phyloP scores from a whole-genome alignment of 169 alveolate genomes.

The Plasmodium billcollinsi region DNA sequence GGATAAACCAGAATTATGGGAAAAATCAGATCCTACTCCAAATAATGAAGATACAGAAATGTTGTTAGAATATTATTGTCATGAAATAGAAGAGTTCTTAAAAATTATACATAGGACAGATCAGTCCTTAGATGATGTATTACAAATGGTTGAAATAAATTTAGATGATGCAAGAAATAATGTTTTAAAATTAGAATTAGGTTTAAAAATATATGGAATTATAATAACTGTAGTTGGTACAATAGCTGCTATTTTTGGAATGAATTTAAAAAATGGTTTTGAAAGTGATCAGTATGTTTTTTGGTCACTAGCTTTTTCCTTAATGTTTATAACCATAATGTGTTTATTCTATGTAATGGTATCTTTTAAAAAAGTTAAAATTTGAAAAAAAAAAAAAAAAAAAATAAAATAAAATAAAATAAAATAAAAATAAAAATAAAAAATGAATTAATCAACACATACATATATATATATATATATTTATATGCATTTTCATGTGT shows the following conservation, averaged over 20 bases:
- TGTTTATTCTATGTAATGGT: conserved; percentile 54
- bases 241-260: conserved; percentile 87
- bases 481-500: conserved; percentile 5
- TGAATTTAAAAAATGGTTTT: conserved; percentile 86
- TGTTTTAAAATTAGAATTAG: conserved; percentile 86
- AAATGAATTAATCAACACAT: neutral
- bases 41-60: conserved; percentile 84
- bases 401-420: neutral
- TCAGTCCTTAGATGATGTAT: conserved; percentile 87
- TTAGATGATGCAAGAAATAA: conserved; percentile 86
- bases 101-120: conserved; percentile 80
- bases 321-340: conserved; percentile 78
- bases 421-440: neutral
- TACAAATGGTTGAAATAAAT: conserved; percentile 87
- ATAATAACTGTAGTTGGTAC: conserved; percentile 86
- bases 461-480: conserved; percentile 1
- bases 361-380: conserved; percentile 59
- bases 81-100: conserved; percentile 86
- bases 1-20: conserved; percentile 83
- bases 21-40: conserved; percentile 78
- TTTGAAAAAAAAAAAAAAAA: neutral
- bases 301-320: conserved; percentile 83
- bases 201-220: conserved; percentile 85
- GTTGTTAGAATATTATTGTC: conserved; percentile 85
- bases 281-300: conserved; percentile 81